These are phyloP conservation scores for Coemansia sp. DNA, from an alignment of 192 early-diverging fungal species.

Conservation along the genomic window DNA sequence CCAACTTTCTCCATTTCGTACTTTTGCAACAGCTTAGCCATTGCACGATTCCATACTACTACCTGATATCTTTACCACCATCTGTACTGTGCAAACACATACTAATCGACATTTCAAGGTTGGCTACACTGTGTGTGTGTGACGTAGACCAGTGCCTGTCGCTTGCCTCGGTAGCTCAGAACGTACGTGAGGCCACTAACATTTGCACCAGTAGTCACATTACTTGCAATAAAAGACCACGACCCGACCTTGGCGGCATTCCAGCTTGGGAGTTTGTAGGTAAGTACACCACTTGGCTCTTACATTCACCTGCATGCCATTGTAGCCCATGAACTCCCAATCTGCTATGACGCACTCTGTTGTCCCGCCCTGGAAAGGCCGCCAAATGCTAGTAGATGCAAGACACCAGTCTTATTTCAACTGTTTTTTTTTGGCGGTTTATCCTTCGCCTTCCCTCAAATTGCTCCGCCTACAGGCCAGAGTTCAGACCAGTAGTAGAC, in stretches of 20 bases:
- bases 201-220: background rate
- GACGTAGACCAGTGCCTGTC: background rate
- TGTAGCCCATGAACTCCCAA: background rate
- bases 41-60: background rate
- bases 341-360: background rate
- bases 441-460: background rate
- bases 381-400: background rate
- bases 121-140: background rate
- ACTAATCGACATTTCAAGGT: background rate
- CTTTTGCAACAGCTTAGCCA: background rate
- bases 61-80: background rate
- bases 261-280: background rate
- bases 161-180: background rate
- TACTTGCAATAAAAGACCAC: background rate
- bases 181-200: background rate
- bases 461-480: background rate
- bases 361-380: too few species aligned
- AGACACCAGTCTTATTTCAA: background rate
- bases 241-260: background rate
- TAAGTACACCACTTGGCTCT: background rate
- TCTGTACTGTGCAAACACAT: background rate
- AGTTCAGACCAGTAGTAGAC: slow-evolving; percentile 8
- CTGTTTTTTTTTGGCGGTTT: background rate
- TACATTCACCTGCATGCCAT: background rate
- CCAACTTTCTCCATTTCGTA: background rate